Evolutionary conservation across 768 basidiomycete species (phyloP).

Genomic region (Tephrocybe rancida): DNA sequence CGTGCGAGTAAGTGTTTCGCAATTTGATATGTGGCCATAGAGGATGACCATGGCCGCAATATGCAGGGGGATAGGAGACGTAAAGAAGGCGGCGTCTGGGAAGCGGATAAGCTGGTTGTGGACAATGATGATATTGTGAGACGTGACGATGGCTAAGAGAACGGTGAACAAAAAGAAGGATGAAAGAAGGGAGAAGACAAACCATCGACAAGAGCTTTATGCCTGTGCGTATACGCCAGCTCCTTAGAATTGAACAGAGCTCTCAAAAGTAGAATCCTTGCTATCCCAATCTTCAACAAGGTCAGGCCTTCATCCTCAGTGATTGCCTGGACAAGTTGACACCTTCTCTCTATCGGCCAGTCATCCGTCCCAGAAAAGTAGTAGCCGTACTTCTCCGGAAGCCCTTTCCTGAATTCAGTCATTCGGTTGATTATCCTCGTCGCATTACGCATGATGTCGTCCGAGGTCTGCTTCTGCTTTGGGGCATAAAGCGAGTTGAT

Average conservation of each 20-base stretch:
- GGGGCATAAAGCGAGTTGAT: constrained; percentile 86
- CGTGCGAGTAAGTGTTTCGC: constrained; percentile 62
- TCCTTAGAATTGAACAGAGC: constrained; percentile 81
- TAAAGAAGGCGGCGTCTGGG: constrained; percentile 88
- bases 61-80: constrained; percentile 86
- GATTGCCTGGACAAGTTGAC: constrained; percentile 69
- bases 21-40: constrained; percentile 83
- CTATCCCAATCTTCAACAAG: constrained; percentile 80
- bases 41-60: constrained; percentile 92
- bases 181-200: constrained; percentile 22
- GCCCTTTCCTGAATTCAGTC: constrained; percentile 63
- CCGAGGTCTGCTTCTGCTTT: constrained; percentile 65
- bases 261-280: constrained; percentile 75
- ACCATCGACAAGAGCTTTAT: constrained; percentile 81
- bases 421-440: constrained; percentile 80
- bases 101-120: constrained; percentile 84
- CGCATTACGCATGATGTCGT: constrained; percentile 75
- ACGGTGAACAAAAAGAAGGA: neutral
- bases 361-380: constrained; percentile 82
- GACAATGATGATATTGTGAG: constrained; percentile 85
- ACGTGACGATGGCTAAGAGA: constrained; percentile 72
- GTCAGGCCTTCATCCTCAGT: constrained; percentile 84
- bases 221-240: constrained; percentile 63
- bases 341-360: constrained; percentile 68
- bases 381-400: constrained; percentile 72